These are phyloP conservation scores for Suhomyces coccinellae DNA, from an alignment of 1,139 yeast genomes.

Conservation along the genomic window DNA sequence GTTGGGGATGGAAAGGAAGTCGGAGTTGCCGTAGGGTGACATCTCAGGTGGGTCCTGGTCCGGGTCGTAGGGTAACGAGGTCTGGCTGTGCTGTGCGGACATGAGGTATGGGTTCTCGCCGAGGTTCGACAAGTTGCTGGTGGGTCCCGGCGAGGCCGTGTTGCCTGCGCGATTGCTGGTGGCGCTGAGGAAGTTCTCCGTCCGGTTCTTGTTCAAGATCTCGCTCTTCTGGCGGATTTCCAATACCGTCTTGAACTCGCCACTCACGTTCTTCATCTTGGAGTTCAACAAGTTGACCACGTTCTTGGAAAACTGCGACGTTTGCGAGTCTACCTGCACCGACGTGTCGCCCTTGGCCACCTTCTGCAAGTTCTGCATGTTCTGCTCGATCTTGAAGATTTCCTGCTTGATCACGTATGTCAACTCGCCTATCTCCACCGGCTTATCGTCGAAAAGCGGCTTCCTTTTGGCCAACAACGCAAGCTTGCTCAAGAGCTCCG, in stretches of 20 bases:
- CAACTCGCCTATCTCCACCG: constrained; percentile 89
- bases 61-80: constrained; percentile 33
- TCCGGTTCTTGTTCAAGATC: constrained; percentile 74
- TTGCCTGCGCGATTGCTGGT: constrained; percentile 34
- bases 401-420: constrained; percentile 93
- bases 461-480: constrained; percentile 85
- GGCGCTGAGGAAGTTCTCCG: constrained; percentile 75
- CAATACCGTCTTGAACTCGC: constrained; percentile 84
- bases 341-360: constrained; percentile 49
- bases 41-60: constrained; percentile 33
- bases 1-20: constrained; percentile 61
- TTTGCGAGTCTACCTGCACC: constrained; percentile 56
- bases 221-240: constrained; percentile 87
- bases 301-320: constrained; percentile 74
- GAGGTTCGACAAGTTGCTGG: constrained; percentile 20
- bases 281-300: constrained; percentile 85
- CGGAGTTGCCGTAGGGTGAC: constrained; percentile 32
- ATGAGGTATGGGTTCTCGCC: constrained; percentile 48
- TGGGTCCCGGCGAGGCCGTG: constrained; percentile 31
- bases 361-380: constrained; percentile 64
- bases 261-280: constrained; percentile 87
- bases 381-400: constrained; percentile 81
- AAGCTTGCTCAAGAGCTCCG: constrained; percentile 75
- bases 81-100: constrained; percentile 17
- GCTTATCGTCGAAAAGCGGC: constrained; percentile 93